phyloP scores from a whole-genome alignment of 208 protist genomes.

The Wallacemonas sp. region DNA sequence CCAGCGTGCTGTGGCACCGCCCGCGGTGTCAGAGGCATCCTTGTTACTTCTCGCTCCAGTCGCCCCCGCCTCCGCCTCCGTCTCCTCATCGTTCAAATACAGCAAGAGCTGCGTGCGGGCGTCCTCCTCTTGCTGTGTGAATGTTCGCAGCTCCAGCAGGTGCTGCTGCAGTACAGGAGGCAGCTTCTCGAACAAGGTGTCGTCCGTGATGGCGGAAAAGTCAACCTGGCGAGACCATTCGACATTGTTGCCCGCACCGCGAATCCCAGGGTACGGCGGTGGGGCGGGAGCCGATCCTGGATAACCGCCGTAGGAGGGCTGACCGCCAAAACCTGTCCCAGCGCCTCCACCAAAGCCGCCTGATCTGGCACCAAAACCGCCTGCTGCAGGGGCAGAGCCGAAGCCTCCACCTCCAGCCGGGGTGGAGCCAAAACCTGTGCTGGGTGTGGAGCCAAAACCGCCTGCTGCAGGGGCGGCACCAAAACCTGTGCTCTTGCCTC shows the following conservation, averaged over 20 bases:
- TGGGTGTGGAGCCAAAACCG: not conserved
- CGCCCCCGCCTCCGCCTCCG: not conserved
- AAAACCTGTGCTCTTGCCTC: not conserved
- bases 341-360: too few species aligned
- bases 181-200: conserved; percentile 65
- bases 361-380: too few species aligned
- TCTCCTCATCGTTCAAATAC: conserved; percentile 54
- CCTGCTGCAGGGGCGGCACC: not conserved
- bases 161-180: conserved; percentile 71
- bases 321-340: too few species aligned
- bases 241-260: conserved; percentile 63
- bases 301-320: too few species aligned
- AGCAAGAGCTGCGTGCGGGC: conserved; percentile 48
- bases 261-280: conserved; percentile 68
- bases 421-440: conserved; percentile 9
- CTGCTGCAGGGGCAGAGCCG: conserved; percentile 17
- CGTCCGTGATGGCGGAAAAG: conserved; percentile 70
- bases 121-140: conserved; percentile 69
- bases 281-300: conserved; percentile 19
- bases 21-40: not conserved
- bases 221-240: conserved; percentile 65
- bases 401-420: conserved; percentile 18
- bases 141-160: conserved; percentile 71
- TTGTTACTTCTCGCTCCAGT: not conserved
- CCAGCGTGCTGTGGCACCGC: conserved; percentile 30